phyloP scores from a whole-genome alignment of 2,329 filamentous ascomycete genomes.

The Pseudogymnoascus sp. region DNA sequence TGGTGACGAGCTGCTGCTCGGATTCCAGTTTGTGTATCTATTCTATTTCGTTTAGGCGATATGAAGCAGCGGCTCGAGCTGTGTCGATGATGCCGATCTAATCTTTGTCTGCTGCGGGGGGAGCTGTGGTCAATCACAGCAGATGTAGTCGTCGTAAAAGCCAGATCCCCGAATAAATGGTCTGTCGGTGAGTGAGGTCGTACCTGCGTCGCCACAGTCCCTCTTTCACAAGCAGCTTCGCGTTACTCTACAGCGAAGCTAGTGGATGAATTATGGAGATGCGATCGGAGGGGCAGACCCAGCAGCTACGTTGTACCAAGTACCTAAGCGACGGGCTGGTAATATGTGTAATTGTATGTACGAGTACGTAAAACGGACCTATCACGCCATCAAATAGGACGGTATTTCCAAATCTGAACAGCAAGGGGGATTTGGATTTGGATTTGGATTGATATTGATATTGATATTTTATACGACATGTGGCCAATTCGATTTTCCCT shows the following conservation, averaged over 20 bases:
- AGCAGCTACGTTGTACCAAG: neutral
- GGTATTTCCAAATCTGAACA: neutral
- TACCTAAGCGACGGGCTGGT: constrained; percentile 5
- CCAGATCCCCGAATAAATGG: neutral
- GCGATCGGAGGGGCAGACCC: neutral
- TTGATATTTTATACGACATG: neutral
- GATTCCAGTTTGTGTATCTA: neutral
- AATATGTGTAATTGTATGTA: neutral
- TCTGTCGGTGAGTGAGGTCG: neutral
- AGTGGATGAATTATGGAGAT: constrained; percentile 6
- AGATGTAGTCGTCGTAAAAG: neutral
- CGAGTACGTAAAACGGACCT: neutral
- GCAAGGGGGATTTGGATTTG: neutral
- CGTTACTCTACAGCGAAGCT: neutral
- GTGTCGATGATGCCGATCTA: neutral
- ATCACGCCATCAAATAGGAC: neutral
- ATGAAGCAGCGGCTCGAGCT: neutral
- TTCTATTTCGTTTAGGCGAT: neutral
- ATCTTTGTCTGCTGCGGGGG: neutral
- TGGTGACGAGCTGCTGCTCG: constrained; percentile 1
- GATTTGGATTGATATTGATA: neutral
- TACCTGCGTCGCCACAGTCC: neutral
- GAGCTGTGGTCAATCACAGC: neutral
- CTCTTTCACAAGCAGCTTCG: neutral
- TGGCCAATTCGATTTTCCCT: neutral